phyloP scores from a whole-genome alignment of 2,329 filamentous ascomycete genomes.

The Sporothrix brasiliensis region DNA sequence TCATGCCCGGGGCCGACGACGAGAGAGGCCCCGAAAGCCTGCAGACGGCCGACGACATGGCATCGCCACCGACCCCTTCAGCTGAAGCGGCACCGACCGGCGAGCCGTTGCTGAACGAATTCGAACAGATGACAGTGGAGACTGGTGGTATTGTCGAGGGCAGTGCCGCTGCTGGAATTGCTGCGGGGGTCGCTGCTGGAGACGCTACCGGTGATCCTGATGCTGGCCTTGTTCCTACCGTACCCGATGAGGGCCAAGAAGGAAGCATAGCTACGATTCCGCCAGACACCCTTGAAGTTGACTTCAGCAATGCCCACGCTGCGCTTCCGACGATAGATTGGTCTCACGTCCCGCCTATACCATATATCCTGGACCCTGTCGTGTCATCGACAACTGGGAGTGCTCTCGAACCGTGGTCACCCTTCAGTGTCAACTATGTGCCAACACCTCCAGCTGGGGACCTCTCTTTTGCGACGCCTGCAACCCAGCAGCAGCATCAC shows the following conservation, averaged over 20 bases:
- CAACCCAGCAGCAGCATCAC: background rate
- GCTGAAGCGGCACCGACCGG: background rate
- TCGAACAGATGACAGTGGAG: background rate
- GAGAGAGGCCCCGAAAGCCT: slow-evolving; percentile 10
- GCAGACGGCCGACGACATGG: background rate
- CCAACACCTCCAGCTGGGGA: too few species aligned
- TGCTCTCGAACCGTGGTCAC: background rate
- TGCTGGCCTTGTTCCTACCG: background rate
- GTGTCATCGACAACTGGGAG: background rate
- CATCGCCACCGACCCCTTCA: background rate
- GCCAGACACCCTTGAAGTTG: background rate
- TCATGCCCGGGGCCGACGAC: background rate
- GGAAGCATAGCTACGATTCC: background rate
- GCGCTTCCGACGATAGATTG: background rate
- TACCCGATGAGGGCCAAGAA: background rate
- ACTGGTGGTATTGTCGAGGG: background rate
- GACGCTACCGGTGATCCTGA: background rate
- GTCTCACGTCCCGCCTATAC: background rate
- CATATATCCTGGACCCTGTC: background rate
- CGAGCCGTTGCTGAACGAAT: background rate
- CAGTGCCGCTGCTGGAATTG: background rate
- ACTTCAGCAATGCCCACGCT: slow-evolving; percentile 3
- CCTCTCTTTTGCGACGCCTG: too few species aligned
- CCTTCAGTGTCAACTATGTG: background rate
- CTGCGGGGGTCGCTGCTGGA: background rate